Evolutionary conservation across 345 rosid genomes (phyloP).

Genomic region (Aethionema arabicum): DNA sequence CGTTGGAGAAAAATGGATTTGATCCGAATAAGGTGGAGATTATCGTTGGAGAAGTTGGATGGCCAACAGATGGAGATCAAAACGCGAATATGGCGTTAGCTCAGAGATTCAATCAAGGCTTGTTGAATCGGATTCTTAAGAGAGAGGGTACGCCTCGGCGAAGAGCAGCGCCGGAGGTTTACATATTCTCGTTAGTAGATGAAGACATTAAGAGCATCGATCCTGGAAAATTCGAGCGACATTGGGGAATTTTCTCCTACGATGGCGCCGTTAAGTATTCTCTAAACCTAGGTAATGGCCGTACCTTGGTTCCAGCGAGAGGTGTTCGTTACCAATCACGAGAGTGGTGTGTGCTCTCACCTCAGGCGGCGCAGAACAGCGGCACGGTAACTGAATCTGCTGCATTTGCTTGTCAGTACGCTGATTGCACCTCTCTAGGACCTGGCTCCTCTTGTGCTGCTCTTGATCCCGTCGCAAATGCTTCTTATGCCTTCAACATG

Average conservation of each 20-base stretch:
- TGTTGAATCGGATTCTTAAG: constrained; percentile 49
- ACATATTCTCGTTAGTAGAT: constrained; percentile 71
- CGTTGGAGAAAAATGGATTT: constrained; percentile 81
- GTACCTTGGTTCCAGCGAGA: constrained; percentile 47
- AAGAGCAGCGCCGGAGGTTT: constrained; percentile 59
- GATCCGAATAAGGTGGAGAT: constrained; percentile 52
- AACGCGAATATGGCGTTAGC: constrained; percentile 59
- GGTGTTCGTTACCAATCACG: constrained; percentile 61
- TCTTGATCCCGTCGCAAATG: constrained; percentile 49
- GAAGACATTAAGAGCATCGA: constrained; percentile 76
- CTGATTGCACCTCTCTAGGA: constrained; percentile 73
- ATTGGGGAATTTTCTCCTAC: constrained; percentile 74
- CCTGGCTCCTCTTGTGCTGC: constrained; percentile 54
- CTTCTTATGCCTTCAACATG: constrained; percentile 75
- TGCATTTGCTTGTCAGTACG: constrained; percentile 56
- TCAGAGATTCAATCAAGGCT: constrained; percentile 77
- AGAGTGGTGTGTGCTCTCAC: constrained; percentile 71
- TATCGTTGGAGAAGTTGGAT: constrained; percentile 85
- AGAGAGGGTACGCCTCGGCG: constrained; percentile 76
- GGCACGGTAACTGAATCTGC: constrained; percentile 12
- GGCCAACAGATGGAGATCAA: constrained; percentile 85
- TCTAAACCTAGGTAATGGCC: constrained; percentile 46
- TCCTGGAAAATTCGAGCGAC: constrained; percentile 78
- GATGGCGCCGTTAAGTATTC: constrained; percentile 72
- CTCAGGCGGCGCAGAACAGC: constrained; percentile 37